These are phyloP conservation scores for Daldinia vernicosa DNA, from an alignment of 495 filamentous ascomycete species.

Conservation along the genomic window DNA sequence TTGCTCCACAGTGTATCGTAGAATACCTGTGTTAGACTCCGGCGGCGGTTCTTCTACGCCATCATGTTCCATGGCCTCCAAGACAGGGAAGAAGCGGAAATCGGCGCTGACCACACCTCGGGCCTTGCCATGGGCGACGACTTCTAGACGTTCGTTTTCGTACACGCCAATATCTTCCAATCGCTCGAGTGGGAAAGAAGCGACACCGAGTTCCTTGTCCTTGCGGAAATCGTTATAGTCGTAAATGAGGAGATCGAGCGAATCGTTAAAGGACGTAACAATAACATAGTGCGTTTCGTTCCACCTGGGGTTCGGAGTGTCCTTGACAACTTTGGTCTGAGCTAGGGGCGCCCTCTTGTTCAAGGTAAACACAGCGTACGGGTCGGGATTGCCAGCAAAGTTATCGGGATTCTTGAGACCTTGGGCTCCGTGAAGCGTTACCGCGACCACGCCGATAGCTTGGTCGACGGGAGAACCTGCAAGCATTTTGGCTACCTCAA, in stretches of 20 bases:
- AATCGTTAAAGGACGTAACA: constrained; percentile 86
- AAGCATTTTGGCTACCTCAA: constrained; percentile 98
- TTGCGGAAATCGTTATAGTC: constrained; percentile 97
- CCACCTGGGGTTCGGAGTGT: constrained; percentile 89
- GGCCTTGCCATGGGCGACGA: constrained; percentile 82
- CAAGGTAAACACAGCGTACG: constrained; percentile 87
- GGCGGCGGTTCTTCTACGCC: constrained; percentile 82
- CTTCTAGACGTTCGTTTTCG: constrained; percentile 84
- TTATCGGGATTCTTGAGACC: constrained; percentile 95
- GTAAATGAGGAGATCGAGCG: constrained; percentile 80
- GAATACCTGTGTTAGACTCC: constrained; percentile 91
- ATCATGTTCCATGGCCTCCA: constrained; percentile 75
- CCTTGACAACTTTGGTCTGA: constrained; percentile 86
- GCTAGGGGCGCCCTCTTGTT: constrained; percentile 82
- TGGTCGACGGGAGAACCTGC: constrained; percentile 94
- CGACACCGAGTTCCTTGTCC: constrained; percentile 91
- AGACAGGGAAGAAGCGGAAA: constrained; percentile 93
- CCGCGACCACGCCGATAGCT: constrained; percentile 90
- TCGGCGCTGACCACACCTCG: constrained; percentile 83
- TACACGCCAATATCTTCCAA: constrained; percentile 78
- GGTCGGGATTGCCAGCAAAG: constrained; percentile 92
- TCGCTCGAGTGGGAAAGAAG: constrained; percentile 83
- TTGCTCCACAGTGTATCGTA: constrained; percentile 90
- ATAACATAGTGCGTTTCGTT: constrained; percentile 96
- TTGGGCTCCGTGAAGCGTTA: constrained; percentile 89